Conservation (phyloP, 495 filamentous ascomycete genomes). For the Aeminium ludgeri region DNA sequence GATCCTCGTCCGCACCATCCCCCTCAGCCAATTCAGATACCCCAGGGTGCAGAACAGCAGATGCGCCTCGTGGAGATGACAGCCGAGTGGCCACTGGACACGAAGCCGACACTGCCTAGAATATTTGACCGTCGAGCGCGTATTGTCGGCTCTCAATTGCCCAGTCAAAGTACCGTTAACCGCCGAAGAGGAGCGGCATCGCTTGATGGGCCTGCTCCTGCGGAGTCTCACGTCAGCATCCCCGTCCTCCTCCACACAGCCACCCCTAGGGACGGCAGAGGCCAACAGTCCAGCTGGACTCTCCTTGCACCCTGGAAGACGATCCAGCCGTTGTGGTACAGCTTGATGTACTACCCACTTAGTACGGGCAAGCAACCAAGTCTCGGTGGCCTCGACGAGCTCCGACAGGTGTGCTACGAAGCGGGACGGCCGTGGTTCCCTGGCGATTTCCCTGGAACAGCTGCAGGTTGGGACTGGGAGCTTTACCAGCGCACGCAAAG, state of each 20-base stretch:
- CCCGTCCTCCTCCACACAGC: constrained; percentile 59
- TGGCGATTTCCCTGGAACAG: constrained; percentile 68
- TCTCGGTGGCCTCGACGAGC: constrained; percentile 69
- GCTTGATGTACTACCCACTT: constrained; percentile 69
- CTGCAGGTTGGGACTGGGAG: constrained; percentile 66
- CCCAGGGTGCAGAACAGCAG: constrained; percentile 28
- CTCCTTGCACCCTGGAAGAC: constrained; percentile 86
- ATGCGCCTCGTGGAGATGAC: constrained; percentile 40
- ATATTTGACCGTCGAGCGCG: constrained; percentile 58
- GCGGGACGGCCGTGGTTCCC: constrained; percentile 71
- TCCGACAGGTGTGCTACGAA: constrained; percentile 70
- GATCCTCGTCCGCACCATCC: constrained; percentile 76
- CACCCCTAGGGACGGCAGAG: constrained; percentile 24
- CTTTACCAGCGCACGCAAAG: constrained; percentile 42
- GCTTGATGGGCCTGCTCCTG: constrained; percentile 42
- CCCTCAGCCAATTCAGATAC: constrained; percentile 28
- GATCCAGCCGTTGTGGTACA: constrained; percentile 71
- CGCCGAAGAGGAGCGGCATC: constrained; percentile 53
- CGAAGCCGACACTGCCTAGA: constrained; percentile 31
- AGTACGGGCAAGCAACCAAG: constrained; percentile 61
- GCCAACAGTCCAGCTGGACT: constrained; percentile 42
- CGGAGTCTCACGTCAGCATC: constrained; percentile 58
- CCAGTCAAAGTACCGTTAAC: constrained; percentile 73
- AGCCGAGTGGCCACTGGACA: constrained; percentile 54
- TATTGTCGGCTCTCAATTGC: constrained; percentile 42